Evolutionary conservation across 2,329 filamentous ascomycete genomes (phyloP).

Genomic region (Phaeoacremonium minimum): DNA sequence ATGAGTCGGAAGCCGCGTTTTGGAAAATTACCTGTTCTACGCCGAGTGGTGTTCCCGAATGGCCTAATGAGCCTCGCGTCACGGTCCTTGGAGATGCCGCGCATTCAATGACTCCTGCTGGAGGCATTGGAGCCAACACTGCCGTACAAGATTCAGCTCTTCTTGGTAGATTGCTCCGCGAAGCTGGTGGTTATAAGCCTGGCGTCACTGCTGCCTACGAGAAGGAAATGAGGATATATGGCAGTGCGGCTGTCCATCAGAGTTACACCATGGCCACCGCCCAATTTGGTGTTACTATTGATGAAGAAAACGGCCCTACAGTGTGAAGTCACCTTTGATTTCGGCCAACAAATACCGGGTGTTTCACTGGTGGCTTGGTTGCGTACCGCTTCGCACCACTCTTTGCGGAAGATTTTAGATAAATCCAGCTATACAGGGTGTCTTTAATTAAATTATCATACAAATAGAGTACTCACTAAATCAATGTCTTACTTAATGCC

Average conservation of each 20-base stretch:
- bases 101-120: slow-evolving; percentile 55
- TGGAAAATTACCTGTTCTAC: slow-evolving; percentile 64
- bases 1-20: slow-evolving; percentile 52
- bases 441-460: too few species aligned
- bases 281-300: slow-evolving; percentile 40
- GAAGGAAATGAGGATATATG: slow-evolving; percentile 58
- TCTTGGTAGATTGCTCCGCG: slow-evolving; percentile 43
- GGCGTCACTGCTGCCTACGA: slow-evolving; percentile 55
- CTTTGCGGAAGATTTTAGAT: too few species aligned
- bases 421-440: too few species aligned
- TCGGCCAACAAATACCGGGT: too few species aligned
- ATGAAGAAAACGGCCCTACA: slow-evolving; percentile 27
- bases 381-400: too few species aligned
- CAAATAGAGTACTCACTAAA: too few species aligned
- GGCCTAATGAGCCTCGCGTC: slow-evolving; percentile 53
- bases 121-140: slow-evolving; percentile 53
- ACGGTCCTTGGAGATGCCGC: slow-evolving; percentile 55
- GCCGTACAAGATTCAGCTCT: slow-evolving; percentile 51
- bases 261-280: slow-evolving; percentile 46
- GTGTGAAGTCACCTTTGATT: too few species aligned
- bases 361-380: too few species aligned
- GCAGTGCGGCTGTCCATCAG: slow-evolving; percentile 45
- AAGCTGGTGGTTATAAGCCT: slow-evolving; percentile 49
- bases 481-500: too few species aligned
- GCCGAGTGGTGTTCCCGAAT: slow-evolving; percentile 54